Evolutionary conservation across 2,329 filamentous ascomycete genomes (phyloP).

Genomic region (Aspergillus caelatus): DNA sequence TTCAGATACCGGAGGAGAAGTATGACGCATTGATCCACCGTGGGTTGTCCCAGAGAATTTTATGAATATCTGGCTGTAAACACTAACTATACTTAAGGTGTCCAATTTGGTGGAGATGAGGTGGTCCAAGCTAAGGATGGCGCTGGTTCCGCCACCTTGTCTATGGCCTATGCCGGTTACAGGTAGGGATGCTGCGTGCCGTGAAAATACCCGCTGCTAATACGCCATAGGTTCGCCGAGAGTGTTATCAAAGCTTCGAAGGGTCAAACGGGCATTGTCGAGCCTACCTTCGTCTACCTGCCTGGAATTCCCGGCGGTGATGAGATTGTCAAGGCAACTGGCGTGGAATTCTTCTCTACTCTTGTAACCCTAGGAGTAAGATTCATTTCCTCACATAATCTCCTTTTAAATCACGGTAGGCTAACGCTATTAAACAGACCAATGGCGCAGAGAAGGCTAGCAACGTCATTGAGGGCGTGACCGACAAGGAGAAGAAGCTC

Average conservation of each 20-base stretch:
- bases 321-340: slow-evolving; percentile 79
- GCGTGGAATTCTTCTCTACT: slow-evolving; percentile 92
- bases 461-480: slow-evolving; percentile 76
- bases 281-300: slow-evolving; percentile 95
- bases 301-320: slow-evolving; percentile 86
- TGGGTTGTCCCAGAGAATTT: slow-evolving; percentile 37
- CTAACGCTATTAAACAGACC: slow-evolving; percentile 57
- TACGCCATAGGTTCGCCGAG: slow-evolving; percentile 75
- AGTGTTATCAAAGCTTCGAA: slow-evolving; percentile 85
- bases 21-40: slow-evolving; percentile 89
- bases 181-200: slow-evolving; percentile 58
- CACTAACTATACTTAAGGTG: slow-evolving; percentile 49
- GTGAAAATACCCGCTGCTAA: slow-evolving; percentile 20
- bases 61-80: neutral
- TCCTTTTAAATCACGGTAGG: slow-evolving; percentile 3
- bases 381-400: slow-evolving; percentile 8
- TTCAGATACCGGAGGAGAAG: slow-evolving; percentile 84
- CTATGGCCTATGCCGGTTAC: slow-evolving; percentile 95
- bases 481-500: slow-evolving; percentile 86
- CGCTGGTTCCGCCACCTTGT: slow-evolving; percentile 84
- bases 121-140: slow-evolving; percentile 95
- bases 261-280: slow-evolving; percentile 89
- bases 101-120: slow-evolving; percentile 97
- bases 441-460: slow-evolving; percentile 83
- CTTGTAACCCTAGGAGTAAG: slow-evolving; percentile 93